Conservation (phyloP, 257 asterid genomes). For the Penstemon davidsonii region DNA sequence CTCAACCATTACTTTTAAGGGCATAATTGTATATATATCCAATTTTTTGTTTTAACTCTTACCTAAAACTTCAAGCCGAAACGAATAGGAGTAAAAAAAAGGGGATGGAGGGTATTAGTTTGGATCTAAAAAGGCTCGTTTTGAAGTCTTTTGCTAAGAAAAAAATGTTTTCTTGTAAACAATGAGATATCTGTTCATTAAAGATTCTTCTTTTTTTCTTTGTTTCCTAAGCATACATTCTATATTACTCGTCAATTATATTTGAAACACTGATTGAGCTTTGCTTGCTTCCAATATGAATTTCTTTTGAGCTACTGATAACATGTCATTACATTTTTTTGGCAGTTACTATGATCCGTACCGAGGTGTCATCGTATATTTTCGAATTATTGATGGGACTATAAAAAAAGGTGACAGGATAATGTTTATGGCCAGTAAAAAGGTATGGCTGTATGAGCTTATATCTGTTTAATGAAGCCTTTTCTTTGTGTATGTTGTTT, state of each 20-base stretch:
- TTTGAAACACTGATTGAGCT: background rate
- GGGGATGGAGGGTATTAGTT: too few species aligned
- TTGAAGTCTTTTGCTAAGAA: conserved; percentile 7
- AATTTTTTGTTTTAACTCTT: too few species aligned
- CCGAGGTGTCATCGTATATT: conserved; percentile 94
- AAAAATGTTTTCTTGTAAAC: background rate
- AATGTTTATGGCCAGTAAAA: conserved; percentile 92
- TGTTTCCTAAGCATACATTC: background rate
- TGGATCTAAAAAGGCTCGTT: too few species aligned
- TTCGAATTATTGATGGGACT: conserved; percentile 90
- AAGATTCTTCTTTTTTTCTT: conserved; percentile 12
- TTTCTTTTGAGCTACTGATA: conserved; percentile 30
- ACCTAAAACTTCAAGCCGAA: too few species aligned
- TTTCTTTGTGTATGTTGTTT: conserved; percentile 11
- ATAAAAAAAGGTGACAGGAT: conserved; percentile 83
- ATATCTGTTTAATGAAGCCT: conserved; percentile 20
- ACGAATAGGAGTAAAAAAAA: too few species aligned
- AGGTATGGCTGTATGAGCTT: conserved; percentile 50
- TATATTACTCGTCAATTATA: background rate
- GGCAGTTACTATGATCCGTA: conserved; percentile 93
- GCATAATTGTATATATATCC: too few species aligned
- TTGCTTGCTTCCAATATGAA: conserved; percentile 15
- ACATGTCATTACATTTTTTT: conserved; percentile 27
- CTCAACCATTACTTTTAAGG: too few species aligned
- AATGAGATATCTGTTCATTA: conserved; percentile 1